Conservation (phyloP, 352 stramenopile genomes). For the Blastocystis hominis region DNA sequence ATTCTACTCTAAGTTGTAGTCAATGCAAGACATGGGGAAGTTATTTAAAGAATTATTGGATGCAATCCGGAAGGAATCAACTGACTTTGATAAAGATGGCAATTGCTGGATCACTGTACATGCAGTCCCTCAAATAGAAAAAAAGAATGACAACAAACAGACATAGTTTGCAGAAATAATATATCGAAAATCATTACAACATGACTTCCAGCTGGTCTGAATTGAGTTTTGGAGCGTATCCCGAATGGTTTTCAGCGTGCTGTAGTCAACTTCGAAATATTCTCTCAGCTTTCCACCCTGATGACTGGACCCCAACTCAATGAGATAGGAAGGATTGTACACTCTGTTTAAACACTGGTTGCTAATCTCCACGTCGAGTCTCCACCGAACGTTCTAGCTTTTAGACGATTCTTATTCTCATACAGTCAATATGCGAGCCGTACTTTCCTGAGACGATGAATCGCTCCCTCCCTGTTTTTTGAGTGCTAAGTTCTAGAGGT, state of each 20-base stretch:
- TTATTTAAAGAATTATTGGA: not conserved
- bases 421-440: not conserved
- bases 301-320: not conserved
- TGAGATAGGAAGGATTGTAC: not conserved
- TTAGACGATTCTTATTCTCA: not conserved
- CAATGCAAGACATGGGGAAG: conserved; percentile 37
- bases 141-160: not conserved
- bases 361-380: conserved; percentile 17
- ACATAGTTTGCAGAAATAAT: not conserved
- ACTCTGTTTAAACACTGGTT: not conserved
- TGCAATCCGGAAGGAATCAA: not conserved
- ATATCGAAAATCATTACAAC: conserved; percentile 24
- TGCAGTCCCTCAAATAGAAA: not conserved
- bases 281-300: not conserved
- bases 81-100: not conserved
- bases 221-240: not conserved
- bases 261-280: conserved; percentile 39
- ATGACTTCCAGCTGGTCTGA: conserved; percentile 29
- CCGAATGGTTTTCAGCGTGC: not conserved
- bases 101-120: not conserved
- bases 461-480: not conserved
- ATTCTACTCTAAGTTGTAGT: conserved; percentile 40
- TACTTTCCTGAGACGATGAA: not conserved
- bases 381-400: not conserved
- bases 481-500: not conserved